phyloP scores from a whole-genome alignment of 768 basidiomycete species.

The Lyophyllum atratum region DNA sequence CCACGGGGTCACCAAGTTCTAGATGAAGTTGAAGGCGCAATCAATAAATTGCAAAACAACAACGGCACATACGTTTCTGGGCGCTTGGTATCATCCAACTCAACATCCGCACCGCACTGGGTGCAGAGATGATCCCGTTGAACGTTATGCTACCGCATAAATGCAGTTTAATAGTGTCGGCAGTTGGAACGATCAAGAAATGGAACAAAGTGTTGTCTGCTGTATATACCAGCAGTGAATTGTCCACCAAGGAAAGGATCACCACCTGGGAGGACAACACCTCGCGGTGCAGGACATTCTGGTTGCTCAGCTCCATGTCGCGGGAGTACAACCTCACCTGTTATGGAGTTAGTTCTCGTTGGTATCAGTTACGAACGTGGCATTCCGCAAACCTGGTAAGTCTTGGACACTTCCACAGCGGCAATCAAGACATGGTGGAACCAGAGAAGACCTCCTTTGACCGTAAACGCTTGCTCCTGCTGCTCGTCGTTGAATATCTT shows the following conservation, averaged over 20 bases:
- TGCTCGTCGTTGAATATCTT: conserved; percentile 79
- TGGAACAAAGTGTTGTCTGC: conserved; percentile 92
- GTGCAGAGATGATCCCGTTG: conserved; percentile 82
- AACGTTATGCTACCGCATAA: conserved; percentile 96
- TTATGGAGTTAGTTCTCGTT: conserved; percentile 1
- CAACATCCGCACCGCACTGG: conserved; percentile 81
- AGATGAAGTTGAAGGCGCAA: conserved; percentile 1
- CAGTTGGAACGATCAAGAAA: conserved; percentile 85
- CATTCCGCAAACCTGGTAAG: conserved; percentile 61
- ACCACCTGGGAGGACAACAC: conserved; percentile 75
- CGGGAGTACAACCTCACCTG: conserved; percentile 94
- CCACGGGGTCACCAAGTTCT: conserved; percentile 94
- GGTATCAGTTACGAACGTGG: background rate
- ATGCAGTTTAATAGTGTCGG: conserved; percentile 82
- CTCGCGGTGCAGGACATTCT: conserved; percentile 84
- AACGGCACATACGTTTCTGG: conserved; percentile 79
- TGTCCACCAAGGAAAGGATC: conserved; percentile 90
- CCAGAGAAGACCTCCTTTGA: conserved; percentile 93
- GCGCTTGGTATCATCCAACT: conserved; percentile 97
- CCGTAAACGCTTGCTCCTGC: conserved; percentile 86
- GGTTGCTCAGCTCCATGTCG: conserved; percentile 82
- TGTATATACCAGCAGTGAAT: conserved; percentile 92
- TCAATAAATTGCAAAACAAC: background rate
- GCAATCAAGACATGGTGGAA: conserved; percentile 94
- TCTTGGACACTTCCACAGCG: conserved; percentile 80